Conservation (phyloP, 306 rosid genomes). For the Phaseolus lunatus region DNA sequence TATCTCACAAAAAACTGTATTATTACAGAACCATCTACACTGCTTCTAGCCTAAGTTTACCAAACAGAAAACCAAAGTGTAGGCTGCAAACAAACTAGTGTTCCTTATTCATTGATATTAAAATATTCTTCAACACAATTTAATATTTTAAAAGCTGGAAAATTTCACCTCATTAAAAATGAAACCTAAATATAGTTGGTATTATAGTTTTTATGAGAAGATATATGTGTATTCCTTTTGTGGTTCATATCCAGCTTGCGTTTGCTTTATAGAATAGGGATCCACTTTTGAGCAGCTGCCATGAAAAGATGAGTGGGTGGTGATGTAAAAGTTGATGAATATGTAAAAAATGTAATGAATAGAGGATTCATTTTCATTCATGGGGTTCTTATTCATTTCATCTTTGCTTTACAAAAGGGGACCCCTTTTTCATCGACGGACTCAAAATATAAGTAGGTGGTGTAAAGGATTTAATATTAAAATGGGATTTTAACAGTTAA, state of each 20-base stretch:
- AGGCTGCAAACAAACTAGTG: too few species aligned
- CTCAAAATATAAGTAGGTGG: slow-evolving; percentile 1
- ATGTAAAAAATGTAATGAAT: slow-evolving; percentile 37
- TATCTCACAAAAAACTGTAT: too few species aligned
- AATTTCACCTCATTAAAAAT: too few species aligned
- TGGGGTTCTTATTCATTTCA: slow-evolving; percentile 27
- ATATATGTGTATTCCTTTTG: background rate
- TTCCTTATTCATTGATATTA: too few species aligned
- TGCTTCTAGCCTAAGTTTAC: too few species aligned
- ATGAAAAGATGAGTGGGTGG: slow-evolving; percentile 47
- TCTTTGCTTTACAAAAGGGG: slow-evolving; percentile 26
- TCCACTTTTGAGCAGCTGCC: slow-evolving; percentile 51
- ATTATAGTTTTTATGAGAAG: background rate
- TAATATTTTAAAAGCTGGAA: too few species aligned
- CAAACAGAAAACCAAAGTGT: too few species aligned
- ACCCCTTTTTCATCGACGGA: slow-evolving; percentile 54
- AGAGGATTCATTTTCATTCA: slow-evolving; percentile 13
- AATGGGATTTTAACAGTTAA: background rate
- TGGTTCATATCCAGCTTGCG: background rate
- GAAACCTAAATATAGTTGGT: too few species aligned
- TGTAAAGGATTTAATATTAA: slow-evolving; percentile 26
- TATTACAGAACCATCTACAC: too few species aligned
- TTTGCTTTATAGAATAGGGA: slow-evolving; percentile 18
- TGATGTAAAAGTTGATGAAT: slow-evolving; percentile 37
- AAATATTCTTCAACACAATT: too few species aligned